Evolutionary conservation across 1,284 basidiomycete species (phyloP).

Genomic region (Pascua guehoae): DNA sequence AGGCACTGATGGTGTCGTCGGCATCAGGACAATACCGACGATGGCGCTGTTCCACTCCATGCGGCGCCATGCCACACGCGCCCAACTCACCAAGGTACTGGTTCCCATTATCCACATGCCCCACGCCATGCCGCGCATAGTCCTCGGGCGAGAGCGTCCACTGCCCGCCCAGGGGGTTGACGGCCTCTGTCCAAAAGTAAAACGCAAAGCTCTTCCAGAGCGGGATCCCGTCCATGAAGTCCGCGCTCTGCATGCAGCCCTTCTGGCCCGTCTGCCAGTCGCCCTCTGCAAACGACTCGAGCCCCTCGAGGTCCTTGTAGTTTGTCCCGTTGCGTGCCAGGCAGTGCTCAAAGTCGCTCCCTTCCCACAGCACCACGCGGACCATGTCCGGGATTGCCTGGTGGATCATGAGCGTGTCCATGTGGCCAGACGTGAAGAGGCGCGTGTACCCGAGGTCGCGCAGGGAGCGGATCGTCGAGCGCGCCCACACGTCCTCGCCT

Average conservation of each 20-base stretch:
- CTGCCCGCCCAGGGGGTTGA: conserved; percentile 31
- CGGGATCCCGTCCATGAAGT: conserved; percentile 35
- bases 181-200: conserved; percentile 35
- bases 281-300: conserved; percentile 4
- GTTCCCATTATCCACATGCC: conserved; percentile 18
- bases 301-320: conserved; percentile 8
- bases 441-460: conserved; percentile 32
- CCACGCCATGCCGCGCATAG: conserved; percentile 18
- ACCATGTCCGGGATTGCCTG: conserved; percentile 33
- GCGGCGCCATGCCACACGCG: no score
- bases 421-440: conserved; percentile 25
- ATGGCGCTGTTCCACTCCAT: no score
- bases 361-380: conserved; percentile 30
- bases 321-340: conserved; percentile 19
- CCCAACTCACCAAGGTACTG: conserved; percentile 38
- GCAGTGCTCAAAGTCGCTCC: conserved; percentile 17
- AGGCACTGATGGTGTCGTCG: no score
- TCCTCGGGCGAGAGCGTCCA: conserved; percentile 47
- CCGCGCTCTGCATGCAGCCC: conserved; percentile 18
- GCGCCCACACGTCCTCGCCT: conserved; percentile 27
- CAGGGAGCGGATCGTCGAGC: conserved; percentile 27
- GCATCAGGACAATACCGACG: no score
- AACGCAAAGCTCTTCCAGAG: conserved; percentile 43
- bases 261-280: conserved; percentile 15
- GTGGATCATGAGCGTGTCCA: conserved; percentile 37